phyloP scores from a whole-genome alignment of 2,329 filamentous ascomycete genomes.

The Talaromyces albobiverticillius region DNA sequence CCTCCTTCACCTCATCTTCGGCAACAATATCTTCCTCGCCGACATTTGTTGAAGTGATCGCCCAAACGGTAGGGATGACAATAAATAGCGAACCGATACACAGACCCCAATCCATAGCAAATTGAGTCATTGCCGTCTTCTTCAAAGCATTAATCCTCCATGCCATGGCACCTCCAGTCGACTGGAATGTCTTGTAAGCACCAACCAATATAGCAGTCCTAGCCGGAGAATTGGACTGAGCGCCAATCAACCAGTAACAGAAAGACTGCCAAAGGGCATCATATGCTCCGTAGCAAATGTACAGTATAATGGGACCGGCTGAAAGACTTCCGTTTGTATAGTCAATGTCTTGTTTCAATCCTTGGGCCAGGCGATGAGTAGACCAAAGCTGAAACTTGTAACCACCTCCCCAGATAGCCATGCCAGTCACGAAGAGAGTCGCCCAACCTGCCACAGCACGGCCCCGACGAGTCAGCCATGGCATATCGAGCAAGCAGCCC shows the following conservation, averaged over 20 bases:
- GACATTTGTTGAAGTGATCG: slow-evolving; percentile 35
- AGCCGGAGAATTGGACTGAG: slow-evolving; percentile 42
- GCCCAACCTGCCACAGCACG: slow-evolving; percentile 49
- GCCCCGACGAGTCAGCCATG: slow-evolving; percentile 41
- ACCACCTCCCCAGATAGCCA: slow-evolving; percentile 60
- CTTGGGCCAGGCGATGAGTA: slow-evolving; percentile 36
- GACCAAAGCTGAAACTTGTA: slow-evolving; percentile 64
- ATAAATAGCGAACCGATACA: slow-evolving; percentile 45
- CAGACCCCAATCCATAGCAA: slow-evolving; percentile 48
- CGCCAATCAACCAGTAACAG: slow-evolving; percentile 60
- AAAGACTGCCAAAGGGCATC: slow-evolving; percentile 66
- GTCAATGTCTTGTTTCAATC: slow-evolving; percentile 47
- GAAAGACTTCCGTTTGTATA: slow-evolving; percentile 50
- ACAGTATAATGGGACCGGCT: slow-evolving; percentile 64
- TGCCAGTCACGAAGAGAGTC: slow-evolving; percentile 48
- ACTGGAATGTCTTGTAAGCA: slow-evolving; percentile 48
- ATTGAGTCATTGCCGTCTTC: slow-evolving; percentile 38
- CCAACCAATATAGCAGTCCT: slow-evolving; percentile 46
- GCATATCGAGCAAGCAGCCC: slow-evolving; percentile 37
- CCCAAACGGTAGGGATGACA: slow-evolving; percentile 43
- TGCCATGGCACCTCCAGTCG: slow-evolving; percentile 45
- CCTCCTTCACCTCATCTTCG: slow-evolving; percentile 8
- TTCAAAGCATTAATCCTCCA: slow-evolving; percentile 28
- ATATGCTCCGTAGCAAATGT: slow-evolving; percentile 68
- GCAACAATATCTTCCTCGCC: slow-evolving; percentile 8